phyloP scores from a whole-genome alignment of 306 rosid genomes.

The Vigna nakashimae region DNA sequence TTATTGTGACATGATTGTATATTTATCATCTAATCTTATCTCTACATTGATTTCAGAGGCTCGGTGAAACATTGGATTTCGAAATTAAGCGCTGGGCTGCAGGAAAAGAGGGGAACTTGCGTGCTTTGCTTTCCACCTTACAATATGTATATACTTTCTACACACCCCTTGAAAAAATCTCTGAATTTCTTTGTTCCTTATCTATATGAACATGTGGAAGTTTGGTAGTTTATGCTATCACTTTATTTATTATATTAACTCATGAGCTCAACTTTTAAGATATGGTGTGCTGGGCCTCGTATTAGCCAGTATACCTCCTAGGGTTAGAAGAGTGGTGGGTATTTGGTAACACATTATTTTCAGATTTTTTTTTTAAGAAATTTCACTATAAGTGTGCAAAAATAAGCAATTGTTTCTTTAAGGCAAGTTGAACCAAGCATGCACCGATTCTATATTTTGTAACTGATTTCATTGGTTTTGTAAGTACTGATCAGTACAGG shows the following conservation, averaged over 20 bases:
- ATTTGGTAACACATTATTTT: background rate
- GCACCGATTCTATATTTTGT: background rate
- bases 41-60: conserved; percentile 67
- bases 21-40: conserved; percentile 34
- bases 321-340: conserved; percentile 26
- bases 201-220: conserved; percentile 28
- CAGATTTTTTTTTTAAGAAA: background rate
- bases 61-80: conserved; percentile 83
- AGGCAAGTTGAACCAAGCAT: background rate
- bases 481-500: conserved; percentile 1
- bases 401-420: background rate
- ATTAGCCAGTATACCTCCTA: conserved; percentile 23
- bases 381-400: background rate
- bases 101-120: conserved; percentile 98
- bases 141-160: conserved; percentile 75
- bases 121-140: conserved; percentile 87
- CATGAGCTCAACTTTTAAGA: conserved; percentile 20
- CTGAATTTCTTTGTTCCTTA: conserved; percentile 14
- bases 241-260: background rate
- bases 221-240: conserved; percentile 19
- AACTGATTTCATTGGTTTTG: conserved; percentile 30
- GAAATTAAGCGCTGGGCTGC: conserved; percentile 98
- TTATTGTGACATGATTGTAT: conserved; percentile 14
- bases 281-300: conserved; percentile 21
- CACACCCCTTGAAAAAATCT: conserved; percentile 1